Conservation (phyloP, 2,329 filamentous ascomycete genomes). For the Neofusicoccum umdonicola region DNA sequence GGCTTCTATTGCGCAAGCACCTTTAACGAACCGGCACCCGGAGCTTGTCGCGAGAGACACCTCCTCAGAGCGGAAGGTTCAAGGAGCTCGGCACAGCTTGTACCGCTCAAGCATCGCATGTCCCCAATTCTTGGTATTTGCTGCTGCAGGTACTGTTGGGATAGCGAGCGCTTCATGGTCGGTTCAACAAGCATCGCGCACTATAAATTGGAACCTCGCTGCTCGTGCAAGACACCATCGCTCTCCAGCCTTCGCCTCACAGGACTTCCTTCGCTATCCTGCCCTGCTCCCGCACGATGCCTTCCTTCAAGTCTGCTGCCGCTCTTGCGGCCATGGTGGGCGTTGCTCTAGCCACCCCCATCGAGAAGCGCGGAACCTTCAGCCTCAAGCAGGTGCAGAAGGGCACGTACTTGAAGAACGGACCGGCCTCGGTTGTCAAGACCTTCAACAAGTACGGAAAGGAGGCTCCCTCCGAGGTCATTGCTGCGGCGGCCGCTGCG, state of each 20-base stretch:
- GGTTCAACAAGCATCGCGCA: too few relatives aligned
- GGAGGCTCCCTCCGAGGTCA: constrained; percentile 28
- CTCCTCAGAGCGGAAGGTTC: neutral
- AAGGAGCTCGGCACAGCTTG: neutral
- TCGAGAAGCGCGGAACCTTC: constrained; percentile 31
- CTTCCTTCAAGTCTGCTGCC: constrained; percentile 31
- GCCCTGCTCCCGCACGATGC: constrained; percentile 26
- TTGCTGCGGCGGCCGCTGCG: constrained; percentile 32
- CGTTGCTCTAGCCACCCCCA: constrained; percentile 27
- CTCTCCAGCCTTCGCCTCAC: neutral
- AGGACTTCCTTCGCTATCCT: constrained; percentile 4
- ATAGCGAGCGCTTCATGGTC: too few relatives aligned
- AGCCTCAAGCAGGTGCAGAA: constrained; percentile 32
- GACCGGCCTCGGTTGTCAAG: constrained; percentile 38
- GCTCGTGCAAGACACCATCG: neutral
- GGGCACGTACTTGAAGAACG: constrained; percentile 35
- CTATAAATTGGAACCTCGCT: neutral
- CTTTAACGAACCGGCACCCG: neutral
- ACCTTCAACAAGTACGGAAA: constrained; percentile 40
- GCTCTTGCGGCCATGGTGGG: constrained; percentile 30
- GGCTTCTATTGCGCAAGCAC: neutral
- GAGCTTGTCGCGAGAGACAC: neutral
- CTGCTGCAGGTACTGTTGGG: too few relatives aligned
- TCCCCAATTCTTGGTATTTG: too few relatives aligned
- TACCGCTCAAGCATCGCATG: neutral